Conservation (phyloP, 768 basidiomycete genomes). For the Chalciporus piperatus region DNA sequence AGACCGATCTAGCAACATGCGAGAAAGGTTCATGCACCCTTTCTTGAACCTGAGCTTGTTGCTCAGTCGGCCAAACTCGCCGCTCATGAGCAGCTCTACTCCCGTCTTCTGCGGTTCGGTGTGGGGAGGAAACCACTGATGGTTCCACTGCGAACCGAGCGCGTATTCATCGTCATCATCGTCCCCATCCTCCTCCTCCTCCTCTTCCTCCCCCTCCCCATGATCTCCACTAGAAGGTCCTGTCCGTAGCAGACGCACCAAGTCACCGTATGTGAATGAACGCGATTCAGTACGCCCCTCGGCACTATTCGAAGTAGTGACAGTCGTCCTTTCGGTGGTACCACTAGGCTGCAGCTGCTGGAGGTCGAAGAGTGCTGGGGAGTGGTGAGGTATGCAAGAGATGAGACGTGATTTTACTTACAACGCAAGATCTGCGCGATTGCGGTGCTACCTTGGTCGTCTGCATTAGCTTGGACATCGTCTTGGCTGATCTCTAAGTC, state of each 20-base stretch:
- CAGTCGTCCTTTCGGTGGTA: conserved; percentile 7
- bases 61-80: conserved; percentile 74
- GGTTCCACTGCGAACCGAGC: conserved; percentile 25
- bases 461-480: conserved; percentile 6
- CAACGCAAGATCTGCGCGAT: conserved; percentile 30
- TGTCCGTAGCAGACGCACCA: conserved; percentile 21
- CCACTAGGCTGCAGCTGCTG: conserved; percentile 20
- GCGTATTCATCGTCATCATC: conserved; percentile 32
- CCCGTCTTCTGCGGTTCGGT: conserved; percentile 65
- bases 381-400: background rate
- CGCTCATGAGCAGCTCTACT: conserved; percentile 61
- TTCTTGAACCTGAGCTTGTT: conserved; percentile 45
- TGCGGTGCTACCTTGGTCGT: conserved; percentile 4
- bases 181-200: conserved; percentile 40
- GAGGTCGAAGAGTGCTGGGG: conserved; percentile 28
- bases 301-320: background rate
- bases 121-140: conserved; percentile 37
- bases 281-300: background rate
- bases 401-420: conserved; percentile 14
- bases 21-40: conserved; percentile 47
- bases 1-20: conserved; percentile 43
- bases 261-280: conserved; percentile 23
- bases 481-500: conserved; percentile 33
- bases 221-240: conserved; percentile 25
- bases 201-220: conserved; percentile 42